Evolutionary conservation across 257 asterid species (phyloP).

Genomic region (Ophiorrhiza pumila): DNA sequence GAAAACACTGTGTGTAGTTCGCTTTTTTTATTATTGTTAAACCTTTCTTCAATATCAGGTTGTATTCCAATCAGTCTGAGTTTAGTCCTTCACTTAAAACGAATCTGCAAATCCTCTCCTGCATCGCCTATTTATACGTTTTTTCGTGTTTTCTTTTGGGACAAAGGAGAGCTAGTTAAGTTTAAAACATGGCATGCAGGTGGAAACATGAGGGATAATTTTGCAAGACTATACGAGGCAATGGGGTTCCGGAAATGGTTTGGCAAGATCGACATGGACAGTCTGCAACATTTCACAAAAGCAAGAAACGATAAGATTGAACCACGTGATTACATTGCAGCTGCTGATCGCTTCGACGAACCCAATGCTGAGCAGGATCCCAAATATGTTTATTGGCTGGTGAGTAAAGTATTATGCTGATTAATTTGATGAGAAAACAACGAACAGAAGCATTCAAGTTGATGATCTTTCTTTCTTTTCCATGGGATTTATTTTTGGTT

Average conservation of each 20-base stretch:
- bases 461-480: neutral
- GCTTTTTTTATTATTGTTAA: too few relatives aligned
- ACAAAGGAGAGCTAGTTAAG: too few relatives aligned
- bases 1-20: too few relatives aligned
- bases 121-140: too few relatives aligned
- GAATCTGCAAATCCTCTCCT: too few relatives aligned
- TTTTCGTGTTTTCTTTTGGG: too few relatives aligned
- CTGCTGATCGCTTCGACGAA: constrained; percentile 17
- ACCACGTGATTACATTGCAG: constrained; percentile 21
- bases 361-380: constrained; percentile 16
- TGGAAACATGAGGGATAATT: constrained; percentile 46
- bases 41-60: too few relatives aligned
- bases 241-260: constrained; percentile 40
- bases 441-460: neutral
- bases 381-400: constrained; percentile 55
- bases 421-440: neutral
- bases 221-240: constrained; percentile 37
- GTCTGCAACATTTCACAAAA: constrained; percentile 8
- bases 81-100: too few relatives aligned
- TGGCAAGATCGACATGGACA: constrained; percentile 25
- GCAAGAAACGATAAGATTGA: constrained; percentile 17
- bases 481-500: neutral
- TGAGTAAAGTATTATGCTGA: constrained; percentile 16
- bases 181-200: constrained; percentile 23
- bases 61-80: too few relatives aligned